Evolutionary conservation across 306 rosid genomes (phyloP), one percentile per base, ranked within the genome.

Genomic region (Cucurbita pepo): DNA sequence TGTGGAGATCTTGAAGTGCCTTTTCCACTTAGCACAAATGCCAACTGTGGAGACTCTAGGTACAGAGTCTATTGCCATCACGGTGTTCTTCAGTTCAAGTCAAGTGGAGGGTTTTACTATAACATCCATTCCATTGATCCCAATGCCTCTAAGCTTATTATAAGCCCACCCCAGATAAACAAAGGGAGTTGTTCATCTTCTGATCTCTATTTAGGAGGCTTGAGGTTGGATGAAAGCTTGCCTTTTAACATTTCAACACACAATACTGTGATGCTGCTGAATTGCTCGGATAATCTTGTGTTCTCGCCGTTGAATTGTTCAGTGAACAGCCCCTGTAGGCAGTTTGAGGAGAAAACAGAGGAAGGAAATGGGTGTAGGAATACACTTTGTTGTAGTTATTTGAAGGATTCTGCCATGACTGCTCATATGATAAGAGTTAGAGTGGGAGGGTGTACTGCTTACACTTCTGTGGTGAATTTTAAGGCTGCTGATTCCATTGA

Each of bases 371-470:
- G 78, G 38, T 93, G 96, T 52, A 74, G 58, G 56, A 48, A 57
- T 15, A 88, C 91, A 2, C 96, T 93, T 64, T 90, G 98, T 71
- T 88, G 96, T 57, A 86, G 84, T 76, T 90, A 43, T 83, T 86
- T 88, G 78, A 93, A 90, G 67, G 96, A 93, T 57, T 88, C 98
- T 1, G 85, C 88, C 73, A 93, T 93, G 98, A 90, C 81, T 81
- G 82, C 94, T 1, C 89, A 86, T 30, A 78, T 78, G 80, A 88
- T 93, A 3, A 82, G 93, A 76, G 71, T 82, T 16, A 79, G 88
- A 79, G 11, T 55, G 72, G 93, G 93, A 48, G 91, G 91, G 16
- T 93, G 98, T 76, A 83, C 93, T 72, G 97, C 96, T 76, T 93
- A 88, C 47, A 88, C 97, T 61, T 83, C 78, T 8, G 77, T 90